Evolutionary conservation across 352 stramenopile species (phyloP), one percentile per base, ranked within the genome.

Genomic region (Phytophthora boehmeriae): DNA sequence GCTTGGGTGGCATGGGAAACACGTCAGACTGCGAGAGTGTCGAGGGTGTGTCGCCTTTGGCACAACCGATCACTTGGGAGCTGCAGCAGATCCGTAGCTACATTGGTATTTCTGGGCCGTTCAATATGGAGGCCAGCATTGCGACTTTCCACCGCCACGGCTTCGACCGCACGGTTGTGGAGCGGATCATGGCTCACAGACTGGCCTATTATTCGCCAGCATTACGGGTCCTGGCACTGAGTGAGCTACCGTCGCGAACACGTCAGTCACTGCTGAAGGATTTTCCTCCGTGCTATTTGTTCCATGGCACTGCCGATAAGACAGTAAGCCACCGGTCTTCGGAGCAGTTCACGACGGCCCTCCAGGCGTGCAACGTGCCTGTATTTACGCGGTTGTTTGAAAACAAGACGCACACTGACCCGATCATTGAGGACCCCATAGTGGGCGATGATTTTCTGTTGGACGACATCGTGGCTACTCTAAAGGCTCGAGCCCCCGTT

Each of bases 351-450:
- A 73, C 76, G 11, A 30, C 68, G 5, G 73, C 82, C 2, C 66
- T 94, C 23, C 43, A 71, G 48, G 53, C 75, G 8, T 83, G 78
- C 43, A 68, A 60, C 4, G 54, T 86, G 8, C 56, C 52, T 5
- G 83, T 92, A 13, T 72, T 74, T n/a, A 73, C 78, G 41, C 68
- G 81, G 34, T 86, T 83, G 30, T 98, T 97, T 44, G 54, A 82
- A 17, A 73, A 70, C 54, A 97, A 93, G 83, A 91, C 81, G 16
- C 92, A 98, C 66, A 98, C 92, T 5, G 92, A 98, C 73, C 88
- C 92, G 20, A 98, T 98, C 61, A 86, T 98, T 45, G 92, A 98
- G 59, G 82, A 91, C 59, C 82, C 82, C 10, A 91, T 89, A 28
- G 48, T 76, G 16, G 82, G 82, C 44, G 78, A 91, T 60, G 76